These are phyloP conservation scores for Hypoxylon cercidicola DNA, from an alignment of 495 filamentous ascomycete species.

Conservation along the genomic window DNA sequence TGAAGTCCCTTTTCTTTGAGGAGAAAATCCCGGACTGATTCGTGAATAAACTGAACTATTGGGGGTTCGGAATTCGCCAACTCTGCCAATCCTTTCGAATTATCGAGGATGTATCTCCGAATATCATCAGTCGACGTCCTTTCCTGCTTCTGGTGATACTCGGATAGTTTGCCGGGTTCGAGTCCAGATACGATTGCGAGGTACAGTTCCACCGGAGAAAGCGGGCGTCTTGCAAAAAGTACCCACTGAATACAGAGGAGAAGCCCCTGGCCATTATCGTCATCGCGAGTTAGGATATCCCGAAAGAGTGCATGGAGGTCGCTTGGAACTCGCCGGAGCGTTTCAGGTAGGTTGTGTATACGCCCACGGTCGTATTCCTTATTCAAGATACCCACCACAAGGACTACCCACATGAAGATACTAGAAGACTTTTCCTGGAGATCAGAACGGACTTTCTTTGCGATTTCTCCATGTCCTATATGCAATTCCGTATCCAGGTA, in stretches of 20 bases:
- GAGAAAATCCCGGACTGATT: constrained; percentile 55
- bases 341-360: constrained; percentile 26
- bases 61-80: constrained; percentile 32
- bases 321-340: constrained; percentile 47
- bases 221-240: constrained; percentile 46
- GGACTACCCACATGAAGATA: constrained; percentile 61
- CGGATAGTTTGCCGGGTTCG: constrained; percentile 10
- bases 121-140: constrained; percentile 13
- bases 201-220: constrained; percentile 51
- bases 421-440: constrained; percentile 55
- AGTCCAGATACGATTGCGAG: constrained; percentile 50
- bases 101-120: constrained; percentile 43
- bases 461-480: constrained; percentile 23
- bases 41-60: constrained; percentile 56
- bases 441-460: constrained; percentile 41
- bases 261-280: constrained; percentile 39
- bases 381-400: constrained; percentile 59
- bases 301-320: constrained; percentile 48
- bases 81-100: constrained; percentile 53
- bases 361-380: constrained; percentile 43
- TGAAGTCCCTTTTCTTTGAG: constrained; percentile 28
- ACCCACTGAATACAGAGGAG: constrained; percentile 56
- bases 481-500: constrained; percentile 39
- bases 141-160: constrained; percentile 14
- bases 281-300: constrained; percentile 49